Base-by-base conservation (phyloP, 2,329 filamentous ascomycete species). In the Fusarium luffae region DNA sequence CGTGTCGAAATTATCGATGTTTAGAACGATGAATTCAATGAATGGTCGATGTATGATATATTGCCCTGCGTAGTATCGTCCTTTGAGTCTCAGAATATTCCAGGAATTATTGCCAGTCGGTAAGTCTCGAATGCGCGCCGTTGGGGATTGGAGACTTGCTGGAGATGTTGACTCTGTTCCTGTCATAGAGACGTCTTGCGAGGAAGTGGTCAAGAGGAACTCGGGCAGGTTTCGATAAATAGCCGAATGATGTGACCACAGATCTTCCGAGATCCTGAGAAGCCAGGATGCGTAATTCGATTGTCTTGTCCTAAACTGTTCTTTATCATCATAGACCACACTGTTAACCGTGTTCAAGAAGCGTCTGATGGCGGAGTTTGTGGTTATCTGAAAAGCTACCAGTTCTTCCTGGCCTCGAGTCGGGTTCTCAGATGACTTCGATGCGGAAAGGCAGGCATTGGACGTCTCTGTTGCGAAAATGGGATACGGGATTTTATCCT, bases 11-110 rank as follows among this genome's bases (percentile, higher is more conserved):
- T 71, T 63, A 0, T 65, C 63, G 13, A 73, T 57, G 11, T 78
- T 77, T 5, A 77, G 63, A 9, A 78, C 27, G 0, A 73, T 69
- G 9, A 75, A 76, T 10, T 78, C 75, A 10, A 78, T 66, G 11
- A 78, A 75, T 1, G 77, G 77, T 2, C 76, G 60, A 25, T 78
- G 73, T 1, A 78, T 77, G 7, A 78, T 77, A 37, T 78, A 77
- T 18, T 77, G 74, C 0, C 75, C 77, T 0, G 77, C 75, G 10
- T 70, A 77, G 21, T 77, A 77, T 7, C 77, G 58, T 1, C 77
- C 76, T 27, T 75, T 69, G 1, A 78, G 66, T 19, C 77, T 52
- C 0, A 77, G 25, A 0, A 78, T 73, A 10, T 78, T 78, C 77
- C 76, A 77, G 0, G 74, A 68, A n/a, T 77, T 72, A n/a, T 78